Conservation (phyloP, 768 basidiomycete genomes). For the Trametopsis cervina region DNA sequence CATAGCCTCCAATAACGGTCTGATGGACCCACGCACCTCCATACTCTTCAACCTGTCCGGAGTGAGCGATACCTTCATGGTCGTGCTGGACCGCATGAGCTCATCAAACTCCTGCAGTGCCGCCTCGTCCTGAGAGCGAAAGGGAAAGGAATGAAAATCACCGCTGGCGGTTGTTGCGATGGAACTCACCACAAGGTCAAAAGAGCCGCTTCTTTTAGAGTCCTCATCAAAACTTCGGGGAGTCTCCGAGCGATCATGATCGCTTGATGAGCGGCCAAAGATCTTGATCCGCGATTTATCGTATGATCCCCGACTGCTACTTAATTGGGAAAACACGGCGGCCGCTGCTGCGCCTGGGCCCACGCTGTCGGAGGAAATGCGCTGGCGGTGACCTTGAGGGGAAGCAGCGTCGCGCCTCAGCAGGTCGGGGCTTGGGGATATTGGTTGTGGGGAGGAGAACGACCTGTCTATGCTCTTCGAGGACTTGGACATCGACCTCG, state of each 20-base stretch:
- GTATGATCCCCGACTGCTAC: constrained; percentile 43
- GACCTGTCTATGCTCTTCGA: constrained; percentile 36
- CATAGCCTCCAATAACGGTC: too few relatives aligned
- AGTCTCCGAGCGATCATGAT: constrained; percentile 21
- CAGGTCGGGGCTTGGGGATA: too few relatives aligned
- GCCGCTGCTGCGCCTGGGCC: constrained; percentile 16
- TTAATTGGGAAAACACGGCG: constrained; percentile 11
- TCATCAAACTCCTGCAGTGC: constrained; percentile 75
- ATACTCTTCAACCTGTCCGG: constrained; percentile 90
- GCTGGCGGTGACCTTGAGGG: too few relatives aligned
- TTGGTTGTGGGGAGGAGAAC: too few relatives aligned
- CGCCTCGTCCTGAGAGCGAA: constrained; percentile 38
- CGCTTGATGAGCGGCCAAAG: constrained; percentile 39
- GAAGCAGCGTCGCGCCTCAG: too few relatives aligned
- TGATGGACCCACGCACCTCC: constrained; percentile 58
- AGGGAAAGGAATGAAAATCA: constrained; percentile 1
- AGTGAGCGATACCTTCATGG: constrained; percentile 94
- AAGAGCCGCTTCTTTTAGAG: constrained; percentile 10
- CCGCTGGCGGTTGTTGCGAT: constrained; percentile 6
- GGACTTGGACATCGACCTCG: constrained; percentile 54
- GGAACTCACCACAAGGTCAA: constrained; percentile 14
- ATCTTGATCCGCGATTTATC: constrained; percentile 63
- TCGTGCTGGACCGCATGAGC: constrained; percentile 81
- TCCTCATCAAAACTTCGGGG: constrained; percentile 8
- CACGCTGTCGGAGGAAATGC: constrained; percentile 35